Percentiles rank a stretch among this genome's conserved stretches.
These are phyloP conservation scores for Baorangia bicolor DNA, from an alignment of 768 basidiomycete genomes.

Conservation along the genomic window DNA sequence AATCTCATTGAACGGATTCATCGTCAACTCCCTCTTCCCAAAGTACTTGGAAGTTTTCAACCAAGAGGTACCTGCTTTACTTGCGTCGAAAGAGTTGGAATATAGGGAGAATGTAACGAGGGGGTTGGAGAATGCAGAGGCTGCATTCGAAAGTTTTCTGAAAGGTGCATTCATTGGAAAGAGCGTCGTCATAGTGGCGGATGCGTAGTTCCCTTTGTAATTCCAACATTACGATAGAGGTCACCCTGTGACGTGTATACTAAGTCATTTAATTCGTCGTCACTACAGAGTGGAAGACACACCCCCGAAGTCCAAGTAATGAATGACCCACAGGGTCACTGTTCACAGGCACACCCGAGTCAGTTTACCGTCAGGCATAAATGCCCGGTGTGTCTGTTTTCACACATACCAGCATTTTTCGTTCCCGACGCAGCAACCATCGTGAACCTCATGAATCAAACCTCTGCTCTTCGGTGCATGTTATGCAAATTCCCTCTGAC, in stretches of 20 bases:
- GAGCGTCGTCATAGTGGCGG: background rate
- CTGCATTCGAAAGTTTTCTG: background rate
- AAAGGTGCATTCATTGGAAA: background rate
- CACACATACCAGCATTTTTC: background rate
- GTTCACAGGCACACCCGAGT: background rate
- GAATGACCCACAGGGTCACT: background rate
- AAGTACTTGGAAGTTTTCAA: constrained; percentile 43
- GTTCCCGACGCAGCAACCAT: background rate
- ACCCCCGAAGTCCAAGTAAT: background rate
- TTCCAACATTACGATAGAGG: too few relatives aligned
- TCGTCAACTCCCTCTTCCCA: constrained; percentile 19
- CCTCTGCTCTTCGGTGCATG: background rate
- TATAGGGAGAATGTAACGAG: constrained; percentile 42
- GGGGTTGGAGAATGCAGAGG: constrained; percentile 33
- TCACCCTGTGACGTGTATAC: background rate
- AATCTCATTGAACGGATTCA: constrained; percentile 31
- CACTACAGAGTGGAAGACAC: background rate
- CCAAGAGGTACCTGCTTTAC: constrained; percentile 33
- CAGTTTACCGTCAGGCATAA: background rate
- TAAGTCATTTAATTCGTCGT: background rate
- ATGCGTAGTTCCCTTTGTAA: background rate
- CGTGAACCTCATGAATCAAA: background rate
- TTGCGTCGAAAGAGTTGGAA: constrained; percentile 46
- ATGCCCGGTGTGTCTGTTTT: background rate
- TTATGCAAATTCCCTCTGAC: background rate